Evolutionary conservation across 228 moss, liverwort and hornwort species (phyloP).

Genomic region (Sphagnum magellanicum): DNA sequence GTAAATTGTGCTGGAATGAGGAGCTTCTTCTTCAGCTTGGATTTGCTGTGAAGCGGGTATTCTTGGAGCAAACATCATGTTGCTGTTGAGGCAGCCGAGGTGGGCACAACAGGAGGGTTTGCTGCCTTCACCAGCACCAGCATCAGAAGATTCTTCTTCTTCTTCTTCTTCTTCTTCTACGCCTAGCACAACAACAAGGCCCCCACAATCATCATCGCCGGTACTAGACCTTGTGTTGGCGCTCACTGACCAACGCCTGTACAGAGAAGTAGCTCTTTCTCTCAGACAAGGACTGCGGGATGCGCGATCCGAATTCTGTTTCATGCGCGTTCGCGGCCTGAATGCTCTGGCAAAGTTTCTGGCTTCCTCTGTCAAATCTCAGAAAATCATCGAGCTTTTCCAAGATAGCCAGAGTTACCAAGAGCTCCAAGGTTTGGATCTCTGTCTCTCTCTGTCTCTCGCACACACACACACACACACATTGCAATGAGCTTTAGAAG

Average conservation of each 20-base stretch:
- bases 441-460: not conserved
- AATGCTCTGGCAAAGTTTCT: slow-evolving; percentile 76
- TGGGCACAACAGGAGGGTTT: no score
- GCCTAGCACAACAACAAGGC: no score
- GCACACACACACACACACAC: not conserved
- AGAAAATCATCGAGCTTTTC: slow-evolving; percentile 81
- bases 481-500: not conserved
- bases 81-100: no score
- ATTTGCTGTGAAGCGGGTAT: no score
- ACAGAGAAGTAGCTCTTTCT: slow-evolving; percentile 84
- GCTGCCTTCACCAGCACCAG: no score
- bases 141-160: no score
- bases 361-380: slow-evolving; percentile 61
- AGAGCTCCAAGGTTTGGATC: slow-evolving; percentile 70
- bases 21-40: no score
- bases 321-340: slow-evolving; percentile 71
- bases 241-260: slow-evolving; percentile 82
- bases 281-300: slow-evolving; percentile 74
- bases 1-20: no score
- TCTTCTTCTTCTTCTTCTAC: no score
- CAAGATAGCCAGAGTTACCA: slow-evolving; percentile 72
- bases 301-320: slow-evolving; percentile 84
- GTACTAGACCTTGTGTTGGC: slow-evolving; percentile 72
- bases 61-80: no score
- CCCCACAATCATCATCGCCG: slow-evolving; percentile 24